These are phyloP conservation scores for Apiospora koreana DNA, from an alignment of 2,329 filamentous ascomycete genomes.

Conservation along the genomic window DNA sequence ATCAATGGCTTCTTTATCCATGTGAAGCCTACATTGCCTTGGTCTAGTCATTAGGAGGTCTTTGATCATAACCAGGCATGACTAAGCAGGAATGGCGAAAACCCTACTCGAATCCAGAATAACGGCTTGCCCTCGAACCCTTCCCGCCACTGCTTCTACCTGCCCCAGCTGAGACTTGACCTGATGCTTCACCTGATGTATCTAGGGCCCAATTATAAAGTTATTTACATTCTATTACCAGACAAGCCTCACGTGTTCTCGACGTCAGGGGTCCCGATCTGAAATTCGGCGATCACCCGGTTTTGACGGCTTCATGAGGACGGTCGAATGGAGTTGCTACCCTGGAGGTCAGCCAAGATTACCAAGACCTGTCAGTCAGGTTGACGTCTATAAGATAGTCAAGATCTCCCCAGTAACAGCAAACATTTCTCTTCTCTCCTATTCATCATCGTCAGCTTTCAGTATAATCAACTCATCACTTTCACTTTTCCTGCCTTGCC, in stretches of 20 bases:
- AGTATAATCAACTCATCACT: background rate
- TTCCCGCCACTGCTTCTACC: background rate
- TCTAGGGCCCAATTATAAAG: background rate
- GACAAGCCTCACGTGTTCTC: background rate
- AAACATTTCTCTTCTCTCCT: background rate
- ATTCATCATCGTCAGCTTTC: background rate
- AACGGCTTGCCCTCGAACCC: background rate
- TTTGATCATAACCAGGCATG: too few species aligned
- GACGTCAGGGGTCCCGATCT: background rate
- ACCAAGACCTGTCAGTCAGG: background rate
- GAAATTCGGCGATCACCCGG: too few species aligned
- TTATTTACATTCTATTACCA: background rate
- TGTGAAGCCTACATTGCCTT: too few species aligned
- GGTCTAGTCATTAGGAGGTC: background rate
- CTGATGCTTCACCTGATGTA: background rate
- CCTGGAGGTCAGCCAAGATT: background rate
- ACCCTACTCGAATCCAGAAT: too few species aligned
- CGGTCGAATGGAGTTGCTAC: background rate
- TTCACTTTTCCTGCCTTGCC: background rate
- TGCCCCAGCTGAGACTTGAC: background rate
- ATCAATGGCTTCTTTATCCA: too few species aligned
- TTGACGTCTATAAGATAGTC: conserved; percentile 4
- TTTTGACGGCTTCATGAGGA: too few species aligned
- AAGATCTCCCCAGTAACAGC: background rate
- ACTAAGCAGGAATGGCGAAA: too few species aligned